phyloP scores from a whole-genome alignment of 2,329 filamentous ascomycete genomes.

The Paecilomyces variotii region DNA sequence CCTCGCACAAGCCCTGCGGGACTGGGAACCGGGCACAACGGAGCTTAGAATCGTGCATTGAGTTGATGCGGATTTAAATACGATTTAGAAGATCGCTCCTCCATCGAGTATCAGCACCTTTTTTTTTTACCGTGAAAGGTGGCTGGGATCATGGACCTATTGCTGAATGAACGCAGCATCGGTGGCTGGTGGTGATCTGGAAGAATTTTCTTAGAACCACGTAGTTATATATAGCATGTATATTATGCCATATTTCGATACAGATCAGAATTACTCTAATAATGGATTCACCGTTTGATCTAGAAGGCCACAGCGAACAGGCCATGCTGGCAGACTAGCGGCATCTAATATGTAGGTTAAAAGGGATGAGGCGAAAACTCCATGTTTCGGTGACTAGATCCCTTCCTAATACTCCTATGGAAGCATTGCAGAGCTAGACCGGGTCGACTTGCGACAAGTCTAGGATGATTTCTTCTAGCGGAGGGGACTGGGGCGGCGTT shows the following conservation, averaged over 20 bases:
- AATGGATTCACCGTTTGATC: not conserved
- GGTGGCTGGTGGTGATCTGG: not conserved
- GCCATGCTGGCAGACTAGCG: not conserved
- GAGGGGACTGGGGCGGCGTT: too few relatives aligned
- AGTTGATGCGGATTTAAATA: constrained; percentile 8
- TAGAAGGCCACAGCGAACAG: not conserved
- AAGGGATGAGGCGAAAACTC: not conserved
- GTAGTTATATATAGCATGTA: not conserved
- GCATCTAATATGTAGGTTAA: not conserved
- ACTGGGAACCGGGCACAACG: constrained; percentile 72
- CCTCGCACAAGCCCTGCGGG: constrained; percentile 68
- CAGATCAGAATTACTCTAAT: not conserved
- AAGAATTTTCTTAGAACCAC: not conserved
- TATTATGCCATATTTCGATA: not conserved
- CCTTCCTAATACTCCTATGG: not conserved
- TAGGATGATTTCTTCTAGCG: too few relatives aligned
- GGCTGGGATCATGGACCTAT: not conserved
- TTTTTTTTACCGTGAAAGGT: not conserved
- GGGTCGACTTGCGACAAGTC: not conserved
- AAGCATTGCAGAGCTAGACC: not conserved
- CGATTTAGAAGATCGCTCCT: not conserved
- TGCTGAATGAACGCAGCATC: not conserved
- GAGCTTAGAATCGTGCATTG: constrained; percentile 50
- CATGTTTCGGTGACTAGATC: not conserved
- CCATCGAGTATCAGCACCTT: not conserved